Base-by-base conservation (phyloP, 192 early-diverging fungal genomes). In the Gigaspora rosea region DNA sequence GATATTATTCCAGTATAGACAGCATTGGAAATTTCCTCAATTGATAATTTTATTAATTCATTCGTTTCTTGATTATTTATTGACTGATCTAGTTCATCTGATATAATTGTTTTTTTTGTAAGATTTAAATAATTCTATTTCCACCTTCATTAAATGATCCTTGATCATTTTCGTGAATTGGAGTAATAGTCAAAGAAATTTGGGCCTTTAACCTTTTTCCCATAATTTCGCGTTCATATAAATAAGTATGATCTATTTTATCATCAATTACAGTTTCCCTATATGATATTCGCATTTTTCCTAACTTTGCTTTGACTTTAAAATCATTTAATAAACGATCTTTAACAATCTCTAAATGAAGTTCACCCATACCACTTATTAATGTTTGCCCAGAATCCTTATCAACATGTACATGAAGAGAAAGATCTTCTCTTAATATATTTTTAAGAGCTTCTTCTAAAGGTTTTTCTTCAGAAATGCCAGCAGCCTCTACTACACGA, bases 381-480 rank as follows among this genome's bases (percentile, higher is more conserved):
- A 95, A 94, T 9, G 92, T 95, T 86, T 95, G 90, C 82, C 94
- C 93, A 83, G 87, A 91, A 79, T 95, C 94, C 1, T 85, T 41
- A 73, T 95, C 92, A 52, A 93, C 84, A 78, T 92, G 90, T 8
- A 93, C 92, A 83, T 91, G 93, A 90, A 94, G 93, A 12, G 92
- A 93, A 49, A 92, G 93, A 84, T 95, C 92, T 81, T 95, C 92
- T 85, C 93, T 92, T 90, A 94, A 93, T 70, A 92, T 87, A 81
- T 91, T 93, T 65, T 93, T 84, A 2, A 16, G 95, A 92, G 62
- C 89, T 88, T 15, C 92, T 92, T 81, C 88, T 94, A 57, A 90
- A 89, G 94, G 88, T 77, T 87, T 96, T 96, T 94, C 92, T 16
- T 93, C 86, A 2, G 92, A 80, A 97, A 96, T 16, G 94, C 96